Conservation (phyloP, 768 basidiomycete genomes). For the Lactifluus piperatus region DNA sequence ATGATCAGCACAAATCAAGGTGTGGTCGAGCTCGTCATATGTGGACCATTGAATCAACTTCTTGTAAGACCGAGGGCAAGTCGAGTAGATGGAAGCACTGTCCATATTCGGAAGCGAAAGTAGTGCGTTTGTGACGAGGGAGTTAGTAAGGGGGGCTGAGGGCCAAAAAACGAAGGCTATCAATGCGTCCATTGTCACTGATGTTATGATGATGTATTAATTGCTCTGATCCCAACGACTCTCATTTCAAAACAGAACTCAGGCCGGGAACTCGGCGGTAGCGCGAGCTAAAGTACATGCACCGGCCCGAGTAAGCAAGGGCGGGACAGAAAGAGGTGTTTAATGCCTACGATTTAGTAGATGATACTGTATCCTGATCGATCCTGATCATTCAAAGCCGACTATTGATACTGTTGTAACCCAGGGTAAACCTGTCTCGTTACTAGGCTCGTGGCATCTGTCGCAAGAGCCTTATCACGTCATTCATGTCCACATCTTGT, state of each 20-base stretch:
- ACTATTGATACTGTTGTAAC: background rate
- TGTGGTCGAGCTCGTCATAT: constrained; percentile 82
- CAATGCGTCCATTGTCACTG: background rate
- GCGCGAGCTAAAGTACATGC: too few relatives aligned
- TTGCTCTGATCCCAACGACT: background rate
- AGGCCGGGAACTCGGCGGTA: background rate
- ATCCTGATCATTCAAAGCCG: background rate
- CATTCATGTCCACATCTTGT: constrained; percentile 14
- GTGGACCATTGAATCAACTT: constrained; percentile 70
- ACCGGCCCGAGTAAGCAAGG: too few relatives aligned
- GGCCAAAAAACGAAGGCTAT: constrained; percentile 36
- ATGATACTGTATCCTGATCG: background rate
- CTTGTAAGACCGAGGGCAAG: constrained; percentile 21
- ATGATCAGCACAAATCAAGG: constrained; percentile 47
- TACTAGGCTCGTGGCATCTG: constrained; percentile 19
- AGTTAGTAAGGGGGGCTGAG: constrained; percentile 39
- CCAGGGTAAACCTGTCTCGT: background rate
- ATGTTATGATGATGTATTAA: background rate
- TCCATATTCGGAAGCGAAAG: constrained; percentile 23
- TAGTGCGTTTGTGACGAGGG: constrained; percentile 36
- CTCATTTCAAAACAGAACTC: background rate
- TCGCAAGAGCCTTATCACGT: constrained; percentile 17
- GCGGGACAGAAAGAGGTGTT: background rate
- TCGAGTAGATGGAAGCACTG: constrained; percentile 19
- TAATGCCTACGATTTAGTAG: background rate